Percentiles rank a stretch among this genome's conserved stretches.
Evolutionary conservation across 345 rosid species (phyloP).

Genomic region (Aquilaria sinensis): DNA sequence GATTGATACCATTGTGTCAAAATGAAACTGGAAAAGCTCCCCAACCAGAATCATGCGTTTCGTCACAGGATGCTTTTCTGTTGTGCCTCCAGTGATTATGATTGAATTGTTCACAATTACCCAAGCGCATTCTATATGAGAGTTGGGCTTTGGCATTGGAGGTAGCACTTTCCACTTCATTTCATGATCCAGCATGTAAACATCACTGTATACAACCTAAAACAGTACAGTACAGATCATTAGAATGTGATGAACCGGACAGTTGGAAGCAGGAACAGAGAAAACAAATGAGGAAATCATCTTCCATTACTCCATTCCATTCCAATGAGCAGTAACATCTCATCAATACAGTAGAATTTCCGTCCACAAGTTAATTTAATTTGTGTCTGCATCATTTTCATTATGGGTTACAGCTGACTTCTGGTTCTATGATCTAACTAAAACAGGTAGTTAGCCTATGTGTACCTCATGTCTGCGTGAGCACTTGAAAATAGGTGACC

Average conservation of each 20-base stretch:
- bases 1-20: slow-evolving; percentile 46
- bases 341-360: too few relatives aligned
- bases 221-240: slow-evolving; percentile 4
- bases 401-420: slow-evolving; percentile 2
- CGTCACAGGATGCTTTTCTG: slow-evolving; percentile 76
- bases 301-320: background rate
- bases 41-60: slow-evolving; percentile 77
- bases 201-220: slow-evolving; percentile 69
- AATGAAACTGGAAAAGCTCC: slow-evolving; percentile 63
- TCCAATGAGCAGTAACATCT: too few relatives aligned
- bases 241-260: background rate
- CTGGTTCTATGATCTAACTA: background rate
- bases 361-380: too few relatives aligned
- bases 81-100: slow-evolving; percentile 68
- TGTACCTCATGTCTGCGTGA: slow-evolving; percentile 79
- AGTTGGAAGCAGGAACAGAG: background rate
- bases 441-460: background rate
- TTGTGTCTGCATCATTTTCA: background rate
- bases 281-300: background rate
- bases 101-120: slow-evolving; percentile 67
- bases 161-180: slow-evolving; percentile 71
- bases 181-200: slow-evolving; percentile 70
- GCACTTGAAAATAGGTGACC: slow-evolving; percentile 79
- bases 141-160: slow-evolving; percentile 76
- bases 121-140: slow-evolving; percentile 86